phyloP scores from a whole-genome alignment of 768 basidiomycete genomes.

The Ramaria sp. region DNA sequence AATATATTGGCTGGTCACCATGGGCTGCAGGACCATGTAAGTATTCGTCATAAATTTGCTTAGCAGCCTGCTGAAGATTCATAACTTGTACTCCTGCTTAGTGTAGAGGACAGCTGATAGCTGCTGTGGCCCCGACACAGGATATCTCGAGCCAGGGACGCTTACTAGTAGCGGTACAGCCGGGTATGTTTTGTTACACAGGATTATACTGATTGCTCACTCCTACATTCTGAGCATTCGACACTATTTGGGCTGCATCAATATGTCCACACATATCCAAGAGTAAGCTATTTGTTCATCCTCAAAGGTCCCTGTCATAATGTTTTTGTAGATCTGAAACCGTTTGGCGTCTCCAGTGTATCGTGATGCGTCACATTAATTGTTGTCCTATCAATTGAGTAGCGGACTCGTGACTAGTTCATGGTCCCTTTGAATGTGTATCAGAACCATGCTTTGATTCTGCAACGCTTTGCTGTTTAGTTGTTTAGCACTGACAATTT shows the following conservation, averaged over 20 bases:
- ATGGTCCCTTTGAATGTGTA: too few species aligned
- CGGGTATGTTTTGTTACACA: neutral
- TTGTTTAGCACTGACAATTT: too few species aligned
- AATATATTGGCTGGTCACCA: constrained; percentile 36
- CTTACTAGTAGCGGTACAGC: constrained; percentile 4
- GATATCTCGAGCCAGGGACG: constrained; percentile 30
- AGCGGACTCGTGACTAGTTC: too few species aligned
- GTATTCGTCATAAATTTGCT: constrained; percentile 9
- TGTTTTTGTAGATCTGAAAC: neutral
- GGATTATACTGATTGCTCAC: too few species aligned
- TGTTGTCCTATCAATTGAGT: too few species aligned
- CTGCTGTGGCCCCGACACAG: constrained; percentile 33
- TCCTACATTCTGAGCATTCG: constrained; percentile 4
- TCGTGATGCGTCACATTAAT: too few species aligned
- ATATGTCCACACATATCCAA: constrained; percentile 7
- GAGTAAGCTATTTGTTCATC: neutral
- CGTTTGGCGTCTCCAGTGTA: neutral
- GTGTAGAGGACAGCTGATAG: constrained; percentile 33
- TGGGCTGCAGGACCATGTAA: constrained; percentile 38
- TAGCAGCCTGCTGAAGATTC: neutral
- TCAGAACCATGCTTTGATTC: too few species aligned
- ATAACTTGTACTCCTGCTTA: constrained; percentile 9
- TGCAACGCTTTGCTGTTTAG: too few species aligned
- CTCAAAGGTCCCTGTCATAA: neutral
- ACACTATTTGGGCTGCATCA: constrained; percentile 7